phyloP scores from a whole-genome alignment of 352 stramenopile genomes.

The Pythium dissotocum region DNA sequence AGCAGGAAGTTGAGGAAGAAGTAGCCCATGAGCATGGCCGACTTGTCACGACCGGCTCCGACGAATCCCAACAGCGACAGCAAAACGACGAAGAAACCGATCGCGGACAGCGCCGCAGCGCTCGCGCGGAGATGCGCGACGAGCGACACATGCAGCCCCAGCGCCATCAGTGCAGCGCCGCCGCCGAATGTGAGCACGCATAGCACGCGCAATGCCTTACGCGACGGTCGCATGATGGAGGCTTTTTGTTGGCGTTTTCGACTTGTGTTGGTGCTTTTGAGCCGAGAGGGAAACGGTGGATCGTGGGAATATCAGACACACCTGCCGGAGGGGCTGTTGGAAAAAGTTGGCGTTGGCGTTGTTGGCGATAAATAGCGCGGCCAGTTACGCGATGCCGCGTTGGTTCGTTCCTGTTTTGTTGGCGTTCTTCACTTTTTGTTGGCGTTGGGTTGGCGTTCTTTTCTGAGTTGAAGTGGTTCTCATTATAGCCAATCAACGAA shows the following conservation, averaged over 20 bases:
- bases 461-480: background rate
- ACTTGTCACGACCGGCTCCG: slow-evolving; percentile 67
- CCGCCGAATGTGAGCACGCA: slow-evolving; percentile 55
- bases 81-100: slow-evolving; percentile 51
- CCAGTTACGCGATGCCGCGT: slow-evolving; percentile 7
- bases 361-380: background rate
- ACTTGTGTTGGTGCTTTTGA: background rate
- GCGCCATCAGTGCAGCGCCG: slow-evolving; percentile 47
- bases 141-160: slow-evolving; percentile 59
- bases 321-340: background rate
- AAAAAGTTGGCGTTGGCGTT: slow-evolving; percentile 10
- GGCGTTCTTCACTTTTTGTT: slow-evolving; percentile 10
- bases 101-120: slow-evolving; percentile 42
- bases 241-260: background rate
- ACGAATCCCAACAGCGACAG: slow-evolving; percentile 65
- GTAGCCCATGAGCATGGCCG: slow-evolving; percentile 61
- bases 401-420: background rate
- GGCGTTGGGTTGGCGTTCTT: background rate
- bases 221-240: slow-evolving; percentile 56
- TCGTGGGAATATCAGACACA: background rate
- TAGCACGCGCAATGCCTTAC: slow-evolving; percentile 60
- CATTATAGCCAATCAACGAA: background rate
- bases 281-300: background rate
- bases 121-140: slow-evolving; percentile 49
- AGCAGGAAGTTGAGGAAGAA: slow-evolving; percentile 81